These are phyloP conservation scores for Tylopilus plumbeoviolaceoides DNA, from an alignment of 768 basidiomycete species.

Conservation along the genomic window DNA sequence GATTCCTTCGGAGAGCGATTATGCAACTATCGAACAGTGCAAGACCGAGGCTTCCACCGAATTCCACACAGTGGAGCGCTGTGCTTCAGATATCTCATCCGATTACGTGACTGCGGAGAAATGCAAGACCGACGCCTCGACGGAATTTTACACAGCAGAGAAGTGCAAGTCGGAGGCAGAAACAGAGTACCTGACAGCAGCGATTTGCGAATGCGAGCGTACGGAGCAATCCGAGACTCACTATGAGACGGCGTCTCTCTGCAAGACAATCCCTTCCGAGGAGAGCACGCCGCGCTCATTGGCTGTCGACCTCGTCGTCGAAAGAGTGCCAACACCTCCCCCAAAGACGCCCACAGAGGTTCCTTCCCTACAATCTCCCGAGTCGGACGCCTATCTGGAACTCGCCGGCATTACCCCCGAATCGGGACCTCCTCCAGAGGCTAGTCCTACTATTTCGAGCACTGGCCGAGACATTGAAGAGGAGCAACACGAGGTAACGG, in stretches of 20 bases:
- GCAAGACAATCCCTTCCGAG: constrained; percentile 35
- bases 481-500: constrained; percentile 13
- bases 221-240: constrained; percentile 40
- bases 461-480: constrained; percentile 19
- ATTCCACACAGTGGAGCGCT: constrained; percentile 48
- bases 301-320: constrained; percentile 27
- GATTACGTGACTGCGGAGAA: constrained; percentile 50
- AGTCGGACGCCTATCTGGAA: constrained; percentile 18
- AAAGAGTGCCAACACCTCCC: constrained; percentile 21
- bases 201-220: constrained; percentile 32
- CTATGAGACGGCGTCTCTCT: constrained; percentile 47
- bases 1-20: constrained; percentile 54
- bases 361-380: constrained; percentile 25
- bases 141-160: constrained; percentile 27
- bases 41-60: constrained; percentile 40
- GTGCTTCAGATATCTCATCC: constrained; percentile 38
- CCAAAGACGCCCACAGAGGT: constrained; percentile 26
- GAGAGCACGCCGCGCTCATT: constrained; percentile 35
- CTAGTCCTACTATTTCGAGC: constrained; percentile 27
- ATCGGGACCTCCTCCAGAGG: constrained; percentile 37
- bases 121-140: constrained; percentile 25
- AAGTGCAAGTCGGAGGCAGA: constrained; percentile 36
- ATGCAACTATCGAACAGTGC: constrained; percentile 40
- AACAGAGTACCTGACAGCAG: constrained; percentile 48
- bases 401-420: constrained; percentile 22